These are phyloP conservation scores for Lactarius trivialis DNA, from an alignment of 768 basidiomycete genomes.

Conservation along the genomic window DNA sequence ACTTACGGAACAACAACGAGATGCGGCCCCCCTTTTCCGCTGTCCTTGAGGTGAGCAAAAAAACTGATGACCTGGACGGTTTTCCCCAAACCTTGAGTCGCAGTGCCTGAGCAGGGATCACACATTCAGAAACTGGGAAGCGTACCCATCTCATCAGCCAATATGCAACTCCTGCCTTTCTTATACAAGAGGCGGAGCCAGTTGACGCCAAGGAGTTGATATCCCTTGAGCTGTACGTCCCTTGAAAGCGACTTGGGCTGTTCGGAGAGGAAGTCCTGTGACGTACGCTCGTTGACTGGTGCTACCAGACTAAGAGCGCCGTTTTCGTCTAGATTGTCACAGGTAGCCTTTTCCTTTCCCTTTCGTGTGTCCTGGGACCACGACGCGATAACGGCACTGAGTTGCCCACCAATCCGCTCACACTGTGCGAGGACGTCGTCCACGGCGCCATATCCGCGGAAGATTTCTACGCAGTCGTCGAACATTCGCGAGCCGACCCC, in stretches of 20 bases:
- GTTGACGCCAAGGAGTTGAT: constrained; percentile 95
- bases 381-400: constrained; percentile 67
- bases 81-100: constrained; percentile 80
- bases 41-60: constrained; percentile 81
- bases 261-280: constrained; percentile 59
- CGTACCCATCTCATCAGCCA: constrained; percentile 99
- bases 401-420: constrained; percentile 72
- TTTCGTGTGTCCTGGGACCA: constrained; percentile 49
- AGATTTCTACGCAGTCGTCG: constrained; percentile 81
- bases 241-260: constrained; percentile 68
- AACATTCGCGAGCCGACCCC: constrained; percentile 89
- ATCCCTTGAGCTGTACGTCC: constrained; percentile 82
- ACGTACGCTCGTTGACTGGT: constrained; percentile 34
- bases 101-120: constrained; percentile 11
- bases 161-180: constrained; percentile 81
- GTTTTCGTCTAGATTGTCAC: constrained; percentile 42
- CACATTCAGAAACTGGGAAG: constrained; percentile 22
- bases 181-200: constrained; percentile 89
- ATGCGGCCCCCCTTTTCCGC: constrained; percentile 75
- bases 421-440: constrained; percentile 86
- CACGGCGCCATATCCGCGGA: constrained; percentile 79
- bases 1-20: constrained; percentile 93
- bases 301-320: constrained; percentile 56
- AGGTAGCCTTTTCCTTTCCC: constrained; percentile 33
- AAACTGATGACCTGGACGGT: constrained; percentile 99